A percentile compares a stretch with the other conserved stretches of the same genome.
These are phyloP conservation scores for Mycena metata DNA, from an alignment of 768 basidiomycete genomes.

Conservation along the genomic window DNA sequence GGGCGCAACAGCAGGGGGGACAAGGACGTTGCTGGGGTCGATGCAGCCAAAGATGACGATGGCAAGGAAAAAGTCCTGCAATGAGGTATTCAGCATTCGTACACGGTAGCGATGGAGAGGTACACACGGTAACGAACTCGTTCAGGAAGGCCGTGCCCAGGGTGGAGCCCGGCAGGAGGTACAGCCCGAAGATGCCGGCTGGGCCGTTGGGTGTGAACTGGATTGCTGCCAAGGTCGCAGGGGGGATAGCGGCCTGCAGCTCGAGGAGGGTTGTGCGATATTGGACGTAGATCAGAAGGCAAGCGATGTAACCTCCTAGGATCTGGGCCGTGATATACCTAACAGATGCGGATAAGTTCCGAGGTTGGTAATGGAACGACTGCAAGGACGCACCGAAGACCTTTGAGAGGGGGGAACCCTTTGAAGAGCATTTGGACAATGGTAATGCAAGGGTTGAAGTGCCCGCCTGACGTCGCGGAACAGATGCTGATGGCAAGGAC, in stretches of 20 bases:
- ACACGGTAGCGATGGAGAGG: background rate
- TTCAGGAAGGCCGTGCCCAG: slow-evolving; percentile 64
- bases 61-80: slow-evolving; percentile 62
- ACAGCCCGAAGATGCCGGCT: slow-evolving; percentile 68
- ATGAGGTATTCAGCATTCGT: background rate
- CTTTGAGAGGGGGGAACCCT: slow-evolving; percentile 68
- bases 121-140: slow-evolving; percentile 67
- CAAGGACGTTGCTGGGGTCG: slow-evolving; percentile 71
- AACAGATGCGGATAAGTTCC: background rate
- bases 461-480: slow-evolving; percentile 68
- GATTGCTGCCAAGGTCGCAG: slow-evolving; percentile 45
- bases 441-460: slow-evolving; percentile 77
- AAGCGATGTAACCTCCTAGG: slow-evolving; percentile 74
- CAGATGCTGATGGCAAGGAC: slow-evolving; percentile 69
- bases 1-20: slow-evolving; percentile 67
- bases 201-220: slow-evolving; percentile 58
- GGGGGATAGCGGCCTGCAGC: slow-evolving; percentile 49
- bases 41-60: slow-evolving; percentile 65
- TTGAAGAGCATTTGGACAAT: slow-evolving; percentile 65
- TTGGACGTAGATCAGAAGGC: slow-evolving; percentile 71
- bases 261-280: slow-evolving; percentile 63
- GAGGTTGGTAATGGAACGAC: background rate
- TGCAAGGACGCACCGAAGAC: slow-evolving; percentile 55
- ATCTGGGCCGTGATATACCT: slow-evolving; percentile 79
- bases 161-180: slow-evolving; percentile 58